phyloP scores from a whole-genome alignment of 345 rosid species.

The Camelina neglecta region DNA sequence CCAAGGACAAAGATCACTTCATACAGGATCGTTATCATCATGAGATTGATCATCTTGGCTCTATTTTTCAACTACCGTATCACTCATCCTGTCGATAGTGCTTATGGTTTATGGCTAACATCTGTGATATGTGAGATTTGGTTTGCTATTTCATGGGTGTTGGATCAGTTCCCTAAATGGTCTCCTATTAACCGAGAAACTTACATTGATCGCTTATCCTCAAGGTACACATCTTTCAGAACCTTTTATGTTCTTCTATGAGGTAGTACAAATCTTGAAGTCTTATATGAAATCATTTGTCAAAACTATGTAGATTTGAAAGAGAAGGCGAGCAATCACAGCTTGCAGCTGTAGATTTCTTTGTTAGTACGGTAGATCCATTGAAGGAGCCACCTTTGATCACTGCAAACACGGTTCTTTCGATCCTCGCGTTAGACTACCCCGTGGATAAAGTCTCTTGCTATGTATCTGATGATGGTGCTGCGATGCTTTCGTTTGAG shows the following conservation, averaged over 20 bases:
- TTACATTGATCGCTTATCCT: constrained; percentile 71
- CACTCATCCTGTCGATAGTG: constrained; percentile 93
- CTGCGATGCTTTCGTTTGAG: constrained; percentile 96
- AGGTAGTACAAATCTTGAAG: neutral
- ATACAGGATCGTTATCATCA: constrained; percentile 74
- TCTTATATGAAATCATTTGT: constrained; percentile 5
- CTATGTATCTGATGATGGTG: constrained; percentile 97
- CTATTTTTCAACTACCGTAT: constrained; percentile 94
- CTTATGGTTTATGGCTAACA: constrained; percentile 82
- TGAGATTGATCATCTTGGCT: constrained; percentile 80
- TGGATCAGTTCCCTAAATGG: constrained; percentile 99
- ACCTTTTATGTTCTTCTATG: neutral
- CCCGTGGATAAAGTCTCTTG: constrained; percentile 96
- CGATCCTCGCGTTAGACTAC: constrained; percentile 93
- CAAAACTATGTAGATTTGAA: constrained; percentile 63
- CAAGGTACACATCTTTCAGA: constrained; percentile 54
- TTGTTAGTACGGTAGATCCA: constrained; percentile 98
- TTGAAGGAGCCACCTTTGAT: constrained; percentile 95
- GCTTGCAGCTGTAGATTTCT: constrained; percentile 96
- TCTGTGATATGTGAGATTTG: constrained; percentile 99
- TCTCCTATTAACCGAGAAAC: constrained; percentile 78
- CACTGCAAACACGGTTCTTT: constrained; percentile 94
- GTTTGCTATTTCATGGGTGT: constrained; percentile 97
- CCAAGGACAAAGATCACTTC: constrained; percentile 71
- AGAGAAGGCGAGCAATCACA: constrained; percentile 84